phyloP scores from a whole-genome alignment of 2,329 filamentous ascomycete genomes.

The Periconia macrospinosa region DNA sequence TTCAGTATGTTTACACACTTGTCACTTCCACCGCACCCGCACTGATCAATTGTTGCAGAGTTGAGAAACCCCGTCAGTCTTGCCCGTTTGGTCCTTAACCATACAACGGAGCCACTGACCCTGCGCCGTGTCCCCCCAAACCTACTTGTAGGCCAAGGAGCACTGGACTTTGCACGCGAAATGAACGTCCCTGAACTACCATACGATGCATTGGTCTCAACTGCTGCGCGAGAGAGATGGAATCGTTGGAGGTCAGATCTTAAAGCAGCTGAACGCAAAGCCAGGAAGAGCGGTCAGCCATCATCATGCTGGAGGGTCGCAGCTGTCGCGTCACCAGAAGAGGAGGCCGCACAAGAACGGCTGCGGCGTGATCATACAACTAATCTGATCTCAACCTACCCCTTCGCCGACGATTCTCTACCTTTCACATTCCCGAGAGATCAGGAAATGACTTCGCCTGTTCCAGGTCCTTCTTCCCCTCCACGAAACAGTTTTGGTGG shows the following conservation, averaged over 20 bases:
- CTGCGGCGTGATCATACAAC: slow-evolving; percentile 44
- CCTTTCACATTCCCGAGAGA: neutral
- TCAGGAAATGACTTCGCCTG: slow-evolving; percentile 13
- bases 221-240: slow-evolving; percentile 76
- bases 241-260: slow-evolving; percentile 75
- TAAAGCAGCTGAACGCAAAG: slow-evolving; percentile 59
- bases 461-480: slow-evolving; percentile 18
- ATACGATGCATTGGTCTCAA: slow-evolving; percentile 78
- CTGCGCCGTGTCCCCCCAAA: slow-evolving; percentile 90
- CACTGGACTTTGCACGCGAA: slow-evolving; percentile 80
- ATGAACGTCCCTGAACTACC: slow-evolving; percentile 73
- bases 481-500: slow-evolving; percentile 20
- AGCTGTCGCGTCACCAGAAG: slow-evolving; percentile 21
- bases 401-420: neutral
- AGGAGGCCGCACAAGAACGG: slow-evolving; percentile 35
- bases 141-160: slow-evolving; percentile 82
- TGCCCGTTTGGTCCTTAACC: slow-evolving; percentile 79
- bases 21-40: slow-evolving; percentile 6
- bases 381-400: slow-evolving; percentile 26
- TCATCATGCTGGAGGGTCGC: slow-evolving; percentile 31
- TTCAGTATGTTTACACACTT: slow-evolving; percentile 64
- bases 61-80: slow-evolving; percentile 91
- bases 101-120: slow-evolving; percentile 74
- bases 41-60: slow-evolving; percentile 55
- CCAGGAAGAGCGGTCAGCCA: slow-evolving; percentile 30